phyloP scores from a whole-genome alignment of 108 stramenopile genomes.

The Nitzschia sp. region DNA sequence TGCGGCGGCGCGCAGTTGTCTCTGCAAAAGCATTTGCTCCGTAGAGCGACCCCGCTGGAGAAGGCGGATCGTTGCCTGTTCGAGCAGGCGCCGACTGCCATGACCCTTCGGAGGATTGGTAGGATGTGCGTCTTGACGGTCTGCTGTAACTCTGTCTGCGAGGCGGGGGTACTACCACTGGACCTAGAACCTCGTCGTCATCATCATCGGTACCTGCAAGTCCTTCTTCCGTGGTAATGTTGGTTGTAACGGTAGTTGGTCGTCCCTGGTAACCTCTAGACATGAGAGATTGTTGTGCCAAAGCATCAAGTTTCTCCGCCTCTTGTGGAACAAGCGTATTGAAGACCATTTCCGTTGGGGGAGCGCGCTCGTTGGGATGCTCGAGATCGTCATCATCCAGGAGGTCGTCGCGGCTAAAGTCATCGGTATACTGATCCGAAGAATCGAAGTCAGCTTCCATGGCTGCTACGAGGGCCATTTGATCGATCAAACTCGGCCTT shows the following conservation, averaged over 20 bases:
- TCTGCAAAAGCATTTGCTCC: neutral
- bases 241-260: neutral
- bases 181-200: neutral
- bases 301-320: constrained; percentile 6
- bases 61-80: neutral
- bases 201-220: neutral
- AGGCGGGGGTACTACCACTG: neutral
- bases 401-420: neutral
- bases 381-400: constrained; percentile 2
- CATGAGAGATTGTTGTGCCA: constrained; percentile 10
- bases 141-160: neutral
- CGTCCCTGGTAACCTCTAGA: constrained; percentile 11
- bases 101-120: constrained; percentile 14
- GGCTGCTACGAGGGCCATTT: constrained; percentile 37
- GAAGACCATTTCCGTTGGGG: constrained; percentile 6
- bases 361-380: neutral
- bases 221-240: neutral
- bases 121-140: neutral
- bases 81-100: constrained; percentile 12
- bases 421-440: constrained; percentile 15
- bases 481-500: constrained; percentile 28
- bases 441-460: constrained; percentile 5
- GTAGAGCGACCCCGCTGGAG: neutral
- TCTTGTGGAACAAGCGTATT: constrained; percentile 17
- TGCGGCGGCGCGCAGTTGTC: neutral